Percentiles rank a stretch among this genome's conserved stretches.
phyloP scores from a whole-genome alignment of 2,329 filamentous ascomycete species.

The Paraphaeosphaeria minitans region DNA sequence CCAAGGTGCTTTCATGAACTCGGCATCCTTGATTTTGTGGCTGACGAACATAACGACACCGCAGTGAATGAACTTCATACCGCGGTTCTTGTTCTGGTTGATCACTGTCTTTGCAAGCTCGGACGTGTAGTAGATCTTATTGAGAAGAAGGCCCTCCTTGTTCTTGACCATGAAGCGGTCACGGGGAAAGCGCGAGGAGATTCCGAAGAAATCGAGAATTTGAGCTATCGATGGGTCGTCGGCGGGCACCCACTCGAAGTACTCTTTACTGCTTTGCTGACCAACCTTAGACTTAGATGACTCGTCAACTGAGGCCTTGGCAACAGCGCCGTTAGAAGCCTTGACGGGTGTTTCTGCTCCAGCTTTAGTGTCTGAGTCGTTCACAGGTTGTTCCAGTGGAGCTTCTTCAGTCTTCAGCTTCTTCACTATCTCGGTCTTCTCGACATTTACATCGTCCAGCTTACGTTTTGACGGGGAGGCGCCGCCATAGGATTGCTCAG shows the following conservation, averaged over 20 bases:
- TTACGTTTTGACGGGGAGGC: conserved; percentile 45
- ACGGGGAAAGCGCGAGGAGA: conserved; percentile 82
- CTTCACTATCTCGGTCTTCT: conserved; percentile 28
- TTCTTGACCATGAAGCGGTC: conserved; percentile 97
- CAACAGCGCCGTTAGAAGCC: conserved; percentile 18
- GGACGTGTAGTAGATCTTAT: conserved; percentile 96
- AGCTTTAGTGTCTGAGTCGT: conserved; percentile 18
- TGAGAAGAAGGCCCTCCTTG: conserved; percentile 81
- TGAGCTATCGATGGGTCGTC: conserved; percentile 76
- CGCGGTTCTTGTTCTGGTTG: conserved; percentile 82
- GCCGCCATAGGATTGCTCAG: conserved; percentile 15
- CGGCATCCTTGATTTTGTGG: conserved; percentile 83
- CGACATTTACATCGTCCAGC: conserved; percentile 44
- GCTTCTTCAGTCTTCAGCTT: conserved; percentile 41
- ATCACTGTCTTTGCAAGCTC: conserved; percentile 84
- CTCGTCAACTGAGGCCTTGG: conserved; percentile 16
- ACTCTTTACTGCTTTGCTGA: conserved; percentile 71
- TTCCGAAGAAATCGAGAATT: conserved; percentile 83
- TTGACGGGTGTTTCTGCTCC: conserved; percentile 21
- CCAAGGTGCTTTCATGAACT: conserved; percentile 90
- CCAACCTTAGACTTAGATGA: conserved; percentile 47
- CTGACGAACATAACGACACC: conserved; percentile 90
- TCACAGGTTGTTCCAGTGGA: conserved; percentile 20
- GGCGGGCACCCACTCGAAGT: conserved; percentile 85
- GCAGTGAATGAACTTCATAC: conserved; percentile 94